Evolutionary conservation across 2,329 filamentous ascomycete species (phyloP).

Genomic region (Fusarium sp.): DNA sequence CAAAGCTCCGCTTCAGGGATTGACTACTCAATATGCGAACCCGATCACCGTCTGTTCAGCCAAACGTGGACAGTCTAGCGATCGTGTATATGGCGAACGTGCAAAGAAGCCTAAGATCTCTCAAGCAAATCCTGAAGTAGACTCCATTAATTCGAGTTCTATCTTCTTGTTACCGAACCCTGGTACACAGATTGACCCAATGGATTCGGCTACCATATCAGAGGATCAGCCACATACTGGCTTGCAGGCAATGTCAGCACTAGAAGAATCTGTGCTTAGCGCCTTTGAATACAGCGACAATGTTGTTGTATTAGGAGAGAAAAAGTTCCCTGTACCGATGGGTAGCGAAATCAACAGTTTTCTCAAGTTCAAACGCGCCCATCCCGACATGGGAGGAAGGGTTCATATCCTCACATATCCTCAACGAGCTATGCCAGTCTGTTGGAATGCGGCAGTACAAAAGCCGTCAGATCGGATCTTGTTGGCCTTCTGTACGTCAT

Average conservation of each 20-base stretch:
- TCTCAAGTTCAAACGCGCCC: slow-evolving; percentile 16
- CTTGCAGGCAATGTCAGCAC: not conserved
- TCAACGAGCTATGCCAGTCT: slow-evolving; percentile 3
- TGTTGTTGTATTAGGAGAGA: slow-evolving; percentile 4
- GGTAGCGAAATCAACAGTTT: slow-evolving; percentile 17
- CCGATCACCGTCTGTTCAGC: not conserved
- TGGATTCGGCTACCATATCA: not conserved
- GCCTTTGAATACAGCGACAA: slow-evolving; percentile 8
- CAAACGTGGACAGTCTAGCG: not conserved
- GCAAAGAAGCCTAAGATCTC: slow-evolving; percentile 7
- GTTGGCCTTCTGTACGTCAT: slow-evolving; percentile 12
- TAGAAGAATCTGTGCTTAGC: slow-evolving; percentile 2
- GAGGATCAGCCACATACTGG: not conserved
- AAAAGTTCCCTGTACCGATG: slow-evolving; percentile 9
- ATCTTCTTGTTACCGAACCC: not conserved
- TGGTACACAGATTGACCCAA: not conserved
- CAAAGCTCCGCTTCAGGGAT: not conserved
- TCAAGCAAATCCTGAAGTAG: not conserved
- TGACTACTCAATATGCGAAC: not conserved
- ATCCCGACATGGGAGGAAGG: slow-evolving; percentile 4
- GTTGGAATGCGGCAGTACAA: slow-evolving; percentile 12
- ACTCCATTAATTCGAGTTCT: slow-evolving; percentile 1
- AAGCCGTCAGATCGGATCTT: slow-evolving; percentile 12
- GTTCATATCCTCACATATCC: slow-evolving; percentile 1
- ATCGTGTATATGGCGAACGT: not conserved